A percentile compares a stretch with the other conserved stretches of the same genome.
phyloP scores from a whole-genome alignment of 2,329 filamentous ascomycete genomes.

The Thelonectria discophora region DNA sequence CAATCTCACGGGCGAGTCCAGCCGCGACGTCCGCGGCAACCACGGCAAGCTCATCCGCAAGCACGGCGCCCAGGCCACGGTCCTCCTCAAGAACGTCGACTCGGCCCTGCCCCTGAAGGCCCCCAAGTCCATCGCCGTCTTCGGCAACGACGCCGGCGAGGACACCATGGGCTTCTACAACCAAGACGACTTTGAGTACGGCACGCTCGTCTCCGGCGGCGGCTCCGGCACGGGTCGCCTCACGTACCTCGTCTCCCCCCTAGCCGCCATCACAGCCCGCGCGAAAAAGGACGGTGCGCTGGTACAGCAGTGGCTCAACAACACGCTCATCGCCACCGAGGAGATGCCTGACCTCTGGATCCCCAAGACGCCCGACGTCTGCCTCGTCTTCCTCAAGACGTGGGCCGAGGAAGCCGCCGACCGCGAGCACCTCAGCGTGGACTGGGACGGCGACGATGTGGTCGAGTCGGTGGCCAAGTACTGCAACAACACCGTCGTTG shows the following conservation, averaged over 20 bases:
- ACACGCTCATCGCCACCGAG: slow-evolving; percentile 51
- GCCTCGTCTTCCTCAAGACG: slow-evolving; percentile 71
- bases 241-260: slow-evolving; percentile 50
- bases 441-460: slow-evolving; percentile 69
- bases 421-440: slow-evolving; percentile 61
- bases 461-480: slow-evolving; percentile 69
- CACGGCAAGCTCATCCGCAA: slow-evolving; percentile 65
- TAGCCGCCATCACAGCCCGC: slow-evolving; percentile 55
- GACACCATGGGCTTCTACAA: slow-evolving; percentile 72
- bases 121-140: slow-evolving; percentile 65
- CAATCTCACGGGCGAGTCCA: slow-evolving; percentile 60
- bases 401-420: slow-evolving; percentile 73
- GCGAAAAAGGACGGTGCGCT: slow-evolving; percentile 56
- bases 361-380: slow-evolving; percentile 67
- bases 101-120: slow-evolving; percentile 66
- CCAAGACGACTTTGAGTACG: slow-evolving; percentile 69
- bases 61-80: slow-evolving; percentile 65
- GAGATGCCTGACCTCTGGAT: slow-evolving; percentile 57
- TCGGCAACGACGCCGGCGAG: slow-evolving; percentile 60
- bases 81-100: slow-evolving; percentile 77
- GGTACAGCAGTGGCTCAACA: slow-evolving; percentile 57
- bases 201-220: slow-evolving; percentile 67
- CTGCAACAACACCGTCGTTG: slow-evolving; percentile 70
- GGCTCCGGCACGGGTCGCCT: slow-evolving; percentile 55
- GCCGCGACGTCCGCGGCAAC: slow-evolving; percentile 61